Evolutionary conservation across 371 early-diverging fungal species (phyloP).

Genomic region (Apophysomyces elegans): DNA sequence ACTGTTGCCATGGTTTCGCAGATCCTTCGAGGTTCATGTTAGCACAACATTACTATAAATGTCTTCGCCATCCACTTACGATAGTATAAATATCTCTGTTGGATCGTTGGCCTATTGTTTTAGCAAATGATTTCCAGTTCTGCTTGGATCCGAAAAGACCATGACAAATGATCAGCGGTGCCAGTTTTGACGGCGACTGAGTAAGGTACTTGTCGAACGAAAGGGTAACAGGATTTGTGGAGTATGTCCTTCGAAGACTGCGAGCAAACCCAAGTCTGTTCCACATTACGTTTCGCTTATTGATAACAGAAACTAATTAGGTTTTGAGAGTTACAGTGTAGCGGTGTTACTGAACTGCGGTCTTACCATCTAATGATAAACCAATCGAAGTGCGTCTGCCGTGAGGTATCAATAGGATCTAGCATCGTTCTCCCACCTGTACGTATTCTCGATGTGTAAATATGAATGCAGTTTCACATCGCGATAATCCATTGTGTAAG

Average conservation of each 20-base stretch:
- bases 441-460: no score
- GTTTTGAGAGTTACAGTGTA: no score
- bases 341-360: no score
- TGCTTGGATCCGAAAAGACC: slow-evolving; percentile 96
- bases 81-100: slow-evolving; percentile 68
- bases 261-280: no score
- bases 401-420: no score
- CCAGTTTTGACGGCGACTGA: slow-evolving; percentile 14
- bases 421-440: no score
- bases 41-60: slow-evolving; percentile 17
- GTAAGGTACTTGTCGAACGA: slow-evolving; percentile 30
- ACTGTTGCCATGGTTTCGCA: slow-evolving; percentile 95
- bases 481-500: no score
- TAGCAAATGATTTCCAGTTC: slow-evolving; percentile 89
- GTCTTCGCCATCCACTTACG: slow-evolving; percentile 24
- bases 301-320: no score
- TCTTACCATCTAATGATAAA: no score
- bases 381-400: no score
- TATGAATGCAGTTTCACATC: no score
- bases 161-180: slow-evolving; percentile 59
- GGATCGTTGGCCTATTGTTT: slow-evolving; percentile 66
- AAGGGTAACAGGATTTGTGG: slow-evolving; percentile 18
- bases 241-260: neutral
- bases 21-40: slow-evolving; percentile 74
- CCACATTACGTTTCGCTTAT: no score